Conservation (phyloP, 306 rosid genomes). For the Vicia faba region DNA sequence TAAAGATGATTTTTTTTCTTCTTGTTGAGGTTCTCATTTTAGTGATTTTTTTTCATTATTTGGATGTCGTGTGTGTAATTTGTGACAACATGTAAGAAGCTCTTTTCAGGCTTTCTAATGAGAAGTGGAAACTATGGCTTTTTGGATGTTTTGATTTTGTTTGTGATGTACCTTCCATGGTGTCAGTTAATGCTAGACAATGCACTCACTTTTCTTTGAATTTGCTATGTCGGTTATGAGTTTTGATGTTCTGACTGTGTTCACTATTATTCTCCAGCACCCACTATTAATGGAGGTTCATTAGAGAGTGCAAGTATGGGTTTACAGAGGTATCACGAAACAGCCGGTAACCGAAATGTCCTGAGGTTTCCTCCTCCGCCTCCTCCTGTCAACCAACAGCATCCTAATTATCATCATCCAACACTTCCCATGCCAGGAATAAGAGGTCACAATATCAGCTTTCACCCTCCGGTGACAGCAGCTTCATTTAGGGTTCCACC, state of each 20-base stretch:
- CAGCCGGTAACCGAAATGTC: slow-evolving; percentile 53
- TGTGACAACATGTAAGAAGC: slow-evolving; percentile 9
- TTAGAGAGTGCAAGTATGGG: slow-evolving; percentile 61
- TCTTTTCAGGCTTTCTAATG: slow-evolving; percentile 25
- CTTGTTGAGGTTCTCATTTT: slow-evolving; percentile 22
- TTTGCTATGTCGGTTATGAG: slow-evolving; percentile 3
- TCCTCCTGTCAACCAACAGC: slow-evolving; percentile 56
- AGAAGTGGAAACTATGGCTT: slow-evolving; percentile 30
- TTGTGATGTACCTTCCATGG: slow-evolving; percentile 7
- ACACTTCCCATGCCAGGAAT: slow-evolving; percentile 63
- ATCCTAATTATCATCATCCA: slow-evolving; percentile 62
- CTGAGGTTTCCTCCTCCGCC: slow-evolving; percentile 68
- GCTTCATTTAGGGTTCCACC: slow-evolving; percentile 68
- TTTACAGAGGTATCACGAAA: slow-evolving; percentile 75
- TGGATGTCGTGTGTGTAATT: slow-evolving; percentile 13
- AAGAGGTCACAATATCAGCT: slow-evolving; percentile 65
- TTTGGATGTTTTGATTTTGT: neutral
- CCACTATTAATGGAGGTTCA: slow-evolving; percentile 51
- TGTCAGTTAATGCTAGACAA: slow-evolving; percentile 9
- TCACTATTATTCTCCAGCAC: slow-evolving; percentile 43
- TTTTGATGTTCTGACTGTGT: slow-evolving; percentile 32
- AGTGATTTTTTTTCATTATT: slow-evolving; percentile 11
- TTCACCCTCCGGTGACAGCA: slow-evolving; percentile 60
- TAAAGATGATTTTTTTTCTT: slow-evolving; percentile 16
- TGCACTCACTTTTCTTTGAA: slow-evolving; percentile 13